phyloP scores from a whole-genome alignment of 306 rosid species.

The Vigna unguiculata region DNA sequence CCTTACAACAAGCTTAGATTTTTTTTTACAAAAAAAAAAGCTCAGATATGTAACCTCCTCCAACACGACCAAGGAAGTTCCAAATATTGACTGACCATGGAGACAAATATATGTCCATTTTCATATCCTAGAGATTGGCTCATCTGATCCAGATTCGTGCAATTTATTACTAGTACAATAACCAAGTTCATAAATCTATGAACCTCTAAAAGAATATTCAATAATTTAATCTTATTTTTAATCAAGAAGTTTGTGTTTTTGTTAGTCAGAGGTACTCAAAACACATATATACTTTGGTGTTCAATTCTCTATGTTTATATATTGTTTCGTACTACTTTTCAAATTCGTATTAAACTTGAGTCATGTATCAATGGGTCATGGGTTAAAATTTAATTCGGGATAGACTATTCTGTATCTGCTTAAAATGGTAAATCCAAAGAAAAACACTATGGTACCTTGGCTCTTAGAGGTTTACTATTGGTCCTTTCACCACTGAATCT shows the following conservation, averaged over 20 bases:
- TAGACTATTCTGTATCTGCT: slow-evolving; percentile 17
- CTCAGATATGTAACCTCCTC: slow-evolving; percentile 93
- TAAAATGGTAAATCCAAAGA: slow-evolving; percentile 29
- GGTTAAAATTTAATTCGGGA: slow-evolving; percentile 34
- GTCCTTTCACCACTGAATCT: slow-evolving; percentile 75
- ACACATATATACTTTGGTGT: neutral
- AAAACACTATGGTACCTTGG: slow-evolving; percentile 57
- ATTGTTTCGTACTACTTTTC: neutral
- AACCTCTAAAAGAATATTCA: no score
- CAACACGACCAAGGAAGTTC: slow-evolving; percentile 98
- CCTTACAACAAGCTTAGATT: slow-evolving; percentile 87
- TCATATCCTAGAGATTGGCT: slow-evolving; percentile 80
- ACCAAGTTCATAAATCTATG: neutral
- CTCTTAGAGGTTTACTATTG: slow-evolving; percentile 75
- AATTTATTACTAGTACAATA: no score
- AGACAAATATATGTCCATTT: slow-evolving; percentile 76
- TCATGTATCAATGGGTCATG: neutral
- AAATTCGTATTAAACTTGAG: neutral
- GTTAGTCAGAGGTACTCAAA: neutral
- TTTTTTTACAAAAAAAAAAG: no score
- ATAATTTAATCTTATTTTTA: no score
- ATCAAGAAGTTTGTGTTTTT: neutral
- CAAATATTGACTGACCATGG: slow-evolving; percentile 94
- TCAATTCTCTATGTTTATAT: neutral
- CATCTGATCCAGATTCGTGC: slow-evolving; percentile 80